Conservation (phyloP, 768 basidiomycete genomes). For the Pisolithus sp. region DNA sequence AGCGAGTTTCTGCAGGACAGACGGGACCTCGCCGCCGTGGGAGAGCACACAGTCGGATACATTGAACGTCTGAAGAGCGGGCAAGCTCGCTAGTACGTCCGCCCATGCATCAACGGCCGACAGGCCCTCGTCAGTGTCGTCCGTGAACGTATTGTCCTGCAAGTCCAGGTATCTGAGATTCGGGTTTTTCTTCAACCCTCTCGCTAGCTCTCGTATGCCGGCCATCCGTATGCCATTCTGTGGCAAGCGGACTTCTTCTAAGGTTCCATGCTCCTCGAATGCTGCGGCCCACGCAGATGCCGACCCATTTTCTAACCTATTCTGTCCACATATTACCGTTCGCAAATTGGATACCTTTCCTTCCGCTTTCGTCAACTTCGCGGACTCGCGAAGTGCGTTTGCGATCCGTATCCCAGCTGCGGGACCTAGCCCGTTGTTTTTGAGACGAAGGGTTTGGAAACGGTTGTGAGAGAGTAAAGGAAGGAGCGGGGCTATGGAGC, state of each 20-base stretch:
- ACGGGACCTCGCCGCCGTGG: constrained; percentile 70
- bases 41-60: constrained; percentile 89
- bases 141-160: constrained; percentile 83
- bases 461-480: constrained; percentile 81
- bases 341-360: constrained; percentile 68
- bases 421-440: constrained; percentile 95
- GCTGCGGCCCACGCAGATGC: constrained; percentile 82
- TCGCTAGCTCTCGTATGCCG: constrained; percentile 75
- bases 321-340: constrained; percentile 87
- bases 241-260: constrained; percentile 87
- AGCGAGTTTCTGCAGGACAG: constrained; percentile 53
- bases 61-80: constrained; percentile 69
- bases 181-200: constrained; percentile 62
- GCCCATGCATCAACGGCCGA: constrained; percentile 54
- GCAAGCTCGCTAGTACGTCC: constrained; percentile 61
- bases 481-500: constrained; percentile 91
- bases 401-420: constrained; percentile 84
- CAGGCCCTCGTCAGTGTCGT: constrained; percentile 51
- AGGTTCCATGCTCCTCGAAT: constrained; percentile 74
- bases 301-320: constrained; percentile 89
- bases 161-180: constrained; percentile 76
- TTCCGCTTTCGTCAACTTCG: constrained; percentile 55
- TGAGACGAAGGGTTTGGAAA: constrained; percentile 75
- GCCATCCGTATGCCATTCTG: constrained; percentile 97
- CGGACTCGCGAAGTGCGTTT: constrained; percentile 73